Conservation (phyloP, 495 filamentous ascomycete species). For the Xylaria cubensis region DNA sequence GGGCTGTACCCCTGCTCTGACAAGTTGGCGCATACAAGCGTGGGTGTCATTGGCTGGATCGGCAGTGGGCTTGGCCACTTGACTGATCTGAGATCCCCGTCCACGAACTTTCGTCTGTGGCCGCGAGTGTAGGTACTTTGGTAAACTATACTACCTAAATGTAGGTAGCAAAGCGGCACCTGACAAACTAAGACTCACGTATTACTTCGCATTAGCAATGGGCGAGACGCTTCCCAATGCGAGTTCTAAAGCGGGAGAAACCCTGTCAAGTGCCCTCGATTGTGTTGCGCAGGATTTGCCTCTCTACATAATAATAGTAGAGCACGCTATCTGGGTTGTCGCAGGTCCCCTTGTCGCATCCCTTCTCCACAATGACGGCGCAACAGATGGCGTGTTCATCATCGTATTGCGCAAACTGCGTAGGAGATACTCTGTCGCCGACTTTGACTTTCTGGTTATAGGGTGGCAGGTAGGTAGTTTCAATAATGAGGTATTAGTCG, state of each 20-base stretch:
- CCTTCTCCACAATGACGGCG: constrained; percentile 29
- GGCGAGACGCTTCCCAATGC: constrained; percentile 19
- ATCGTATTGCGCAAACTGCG: constrained; percentile 22
- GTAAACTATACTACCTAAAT: background rate
- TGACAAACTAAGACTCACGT: constrained; percentile 23
- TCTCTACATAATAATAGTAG: constrained; percentile 13
- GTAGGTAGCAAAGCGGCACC: constrained; percentile 21
- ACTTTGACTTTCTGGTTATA: background rate
- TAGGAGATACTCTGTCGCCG: constrained; percentile 3
- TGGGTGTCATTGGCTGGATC: constrained; percentile 37
- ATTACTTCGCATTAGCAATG: constrained; percentile 4
- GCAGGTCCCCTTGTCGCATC: constrained; percentile 24
- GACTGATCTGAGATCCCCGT: constrained; percentile 45
- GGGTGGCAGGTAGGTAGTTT: background rate
- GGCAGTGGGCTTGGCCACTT: constrained; percentile 41
- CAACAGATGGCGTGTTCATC: constrained; percentile 27
- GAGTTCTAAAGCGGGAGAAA: constrained; percentile 7
- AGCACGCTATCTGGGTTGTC: background rate
- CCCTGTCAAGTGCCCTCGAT: background rate
- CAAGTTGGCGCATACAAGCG: constrained; percentile 41
- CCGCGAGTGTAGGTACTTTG: constrained; percentile 24
- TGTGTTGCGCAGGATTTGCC: constrained; percentile 19
- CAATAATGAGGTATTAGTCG: background rate
- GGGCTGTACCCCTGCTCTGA: constrained; percentile 38
- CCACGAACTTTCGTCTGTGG: constrained; percentile 41